Evolutionary conservation across 169 alveolate genomes (phyloP).

Genomic region (Theileria parva): DNA sequence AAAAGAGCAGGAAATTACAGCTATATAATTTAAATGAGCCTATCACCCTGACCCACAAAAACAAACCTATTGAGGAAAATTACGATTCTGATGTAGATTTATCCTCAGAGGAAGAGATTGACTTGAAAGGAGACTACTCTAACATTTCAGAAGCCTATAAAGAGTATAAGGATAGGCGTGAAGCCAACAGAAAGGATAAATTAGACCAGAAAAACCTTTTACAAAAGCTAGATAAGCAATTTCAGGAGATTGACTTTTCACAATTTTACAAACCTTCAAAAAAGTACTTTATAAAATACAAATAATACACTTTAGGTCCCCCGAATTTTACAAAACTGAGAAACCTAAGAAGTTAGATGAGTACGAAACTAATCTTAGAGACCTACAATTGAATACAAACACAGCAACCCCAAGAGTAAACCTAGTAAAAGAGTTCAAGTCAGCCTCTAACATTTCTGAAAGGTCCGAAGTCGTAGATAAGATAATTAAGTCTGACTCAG

Average conservation of each 20-base stretch:
- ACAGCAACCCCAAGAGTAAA: conserved; percentile 15
- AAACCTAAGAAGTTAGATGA: conserved; percentile 35
- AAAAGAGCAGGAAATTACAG: conserved; percentile 42
- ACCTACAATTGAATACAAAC: conserved; percentile 29
- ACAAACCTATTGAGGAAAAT: conserved; percentile 58
- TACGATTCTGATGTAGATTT: conserved; percentile 48
- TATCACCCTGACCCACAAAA: conserved; percentile 41
- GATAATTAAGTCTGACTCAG: conserved; percentile 11
- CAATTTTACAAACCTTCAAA: conserved; percentile 30
- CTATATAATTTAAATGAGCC: conserved; percentile 54
- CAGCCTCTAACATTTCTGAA: conserved; percentile 2
- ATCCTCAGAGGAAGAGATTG: conserved; percentile 52
- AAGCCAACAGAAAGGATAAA: conserved; percentile 27
- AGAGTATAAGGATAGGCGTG: conserved; percentile 47
- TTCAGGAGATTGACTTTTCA: conserved; percentile 30
- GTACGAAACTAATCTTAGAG: conserved; percentile 38
- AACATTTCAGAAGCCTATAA: conserved; percentile 45
- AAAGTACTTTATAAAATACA: not conserved
- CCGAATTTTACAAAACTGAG: conserved; percentile 25
- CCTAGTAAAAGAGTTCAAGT: conserved; percentile 10
- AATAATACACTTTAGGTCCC: conserved; percentile 4
- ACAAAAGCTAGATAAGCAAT: conserved; percentile 42
- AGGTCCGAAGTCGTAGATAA: conserved; percentile 32
- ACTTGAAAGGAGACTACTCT: conserved; percentile 34
- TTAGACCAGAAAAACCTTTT: conserved; percentile 39